Evolutionary conservation across 495 filamentous ascomycete species (phyloP), one percentile per base, ranked within the genome.

Genomic region (Penicillium ochrochloron): DNA sequence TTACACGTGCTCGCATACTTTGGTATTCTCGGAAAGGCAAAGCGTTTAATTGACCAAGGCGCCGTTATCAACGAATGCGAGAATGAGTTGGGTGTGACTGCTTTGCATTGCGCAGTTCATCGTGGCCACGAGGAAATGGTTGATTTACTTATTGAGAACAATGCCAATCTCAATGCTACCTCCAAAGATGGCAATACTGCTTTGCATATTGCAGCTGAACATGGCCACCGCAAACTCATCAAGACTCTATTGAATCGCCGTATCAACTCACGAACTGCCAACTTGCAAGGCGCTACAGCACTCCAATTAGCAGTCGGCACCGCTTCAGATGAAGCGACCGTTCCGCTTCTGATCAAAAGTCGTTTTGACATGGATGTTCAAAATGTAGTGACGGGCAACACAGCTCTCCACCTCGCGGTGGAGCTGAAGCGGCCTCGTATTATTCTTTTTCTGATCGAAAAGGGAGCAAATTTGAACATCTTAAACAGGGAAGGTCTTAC

Each of bases 111-210:
- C 60, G 80, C 80, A 0, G 75, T 76, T 1, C 57, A 67, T 39
- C 69, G 54, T 11, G 80, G 81, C 3, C 60, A 81, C 34, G 76
- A 76, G 0, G 68, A 76, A n/a, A 80, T 81, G 68, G 69, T 76
- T 8, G 73, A 74, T 39, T 68, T 80, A 0, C 58, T 84, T 2
- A 66, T 82, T 7, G 64, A 72, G 6, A 55, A 72, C 42, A 60
- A 60, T 7, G 73, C 67, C 8, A 66, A 79, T 46, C 41, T 61
- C 29, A 72, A 79, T 64, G 68, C 70, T 0, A 46, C 59, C 5
- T 48, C 57, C 11, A 52, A 54, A 25, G 14, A 73, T 12, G 78
- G 75, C 0, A 66, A 66, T 3, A 76, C 76, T 5, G 71, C 70
- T 0, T 61, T 80, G 12, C 75, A 77, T 25, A 56, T 75, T 5